These are phyloP conservation scores for Sarocladium brachiariae DNA, from an alignment of 2,329 filamentous ascomycete genomes.

Conservation along the genomic window DNA sequence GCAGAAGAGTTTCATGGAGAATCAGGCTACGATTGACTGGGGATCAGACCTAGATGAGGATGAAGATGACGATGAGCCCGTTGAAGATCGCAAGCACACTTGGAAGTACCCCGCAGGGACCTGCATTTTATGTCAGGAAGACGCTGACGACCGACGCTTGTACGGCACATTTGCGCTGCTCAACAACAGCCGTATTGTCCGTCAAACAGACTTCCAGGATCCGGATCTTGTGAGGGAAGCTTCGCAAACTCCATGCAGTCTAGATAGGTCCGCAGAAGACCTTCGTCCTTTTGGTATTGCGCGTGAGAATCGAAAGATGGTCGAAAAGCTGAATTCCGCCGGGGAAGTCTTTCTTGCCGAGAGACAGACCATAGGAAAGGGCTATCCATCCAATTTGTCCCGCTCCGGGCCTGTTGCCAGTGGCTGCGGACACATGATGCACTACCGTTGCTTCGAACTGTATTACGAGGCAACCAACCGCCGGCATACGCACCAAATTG, in stretches of 20 bases:
- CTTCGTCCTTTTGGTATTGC: slow-evolving; percentile 88
- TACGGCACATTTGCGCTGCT: slow-evolving; percentile 93
- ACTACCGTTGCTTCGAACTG: slow-evolving; percentile 88
- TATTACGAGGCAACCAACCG: slow-evolving; percentile 80
- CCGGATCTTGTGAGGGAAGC: slow-evolving; percentile 80
- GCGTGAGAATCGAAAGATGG: slow-evolving; percentile 71
- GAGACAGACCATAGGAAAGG: slow-evolving; percentile 79
- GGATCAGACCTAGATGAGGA: slow-evolving; percentile 70
- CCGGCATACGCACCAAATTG: slow-evolving; percentile 86
- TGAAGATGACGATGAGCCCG: slow-evolving; percentile 59
- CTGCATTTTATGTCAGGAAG: slow-evolving; percentile 94
- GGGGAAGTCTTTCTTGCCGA: slow-evolving; percentile 68
- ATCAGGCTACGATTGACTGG: slow-evolving; percentile 82
- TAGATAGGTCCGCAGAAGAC: slow-evolving; percentile 78
- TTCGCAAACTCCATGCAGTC: slow-evolving; percentile 65
- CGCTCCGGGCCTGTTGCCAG: slow-evolving; percentile 74
- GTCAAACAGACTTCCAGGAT: slow-evolving; percentile 79
- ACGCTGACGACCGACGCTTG: slow-evolving; percentile 79
- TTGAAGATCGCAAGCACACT: slow-evolving; percentile 54
- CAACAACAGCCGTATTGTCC: slow-evolving; percentile 75
- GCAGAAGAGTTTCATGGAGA: slow-evolving; percentile 89
- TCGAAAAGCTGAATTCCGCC: slow-evolving; percentile 67
- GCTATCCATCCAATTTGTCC: slow-evolving; percentile 66
- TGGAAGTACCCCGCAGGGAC: slow-evolving; percentile 92
- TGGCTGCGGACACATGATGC: slow-evolving; percentile 97